Base-by-base conservation (phyloP, 305 asterid genomes). In the Rubia balearica region DNA sequence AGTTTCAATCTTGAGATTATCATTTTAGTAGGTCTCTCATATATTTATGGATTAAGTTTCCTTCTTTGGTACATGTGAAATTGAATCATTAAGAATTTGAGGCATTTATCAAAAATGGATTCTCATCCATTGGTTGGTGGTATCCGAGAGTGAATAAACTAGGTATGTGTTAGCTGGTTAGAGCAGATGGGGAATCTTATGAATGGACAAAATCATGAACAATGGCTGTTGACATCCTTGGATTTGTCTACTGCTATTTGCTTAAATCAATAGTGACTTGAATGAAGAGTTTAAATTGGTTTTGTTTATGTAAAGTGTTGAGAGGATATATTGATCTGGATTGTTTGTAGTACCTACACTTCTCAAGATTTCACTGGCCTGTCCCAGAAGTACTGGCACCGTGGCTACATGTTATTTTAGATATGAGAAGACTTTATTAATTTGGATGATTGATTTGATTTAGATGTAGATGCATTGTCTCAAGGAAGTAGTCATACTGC, bases 401-500 rank as follows among this genome's bases (percentile, higher is more conserved):
- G 33, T 19, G 1, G 30, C 30, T 56, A 56, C 13, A 21, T 10
- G 14, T 10, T 59, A 59, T 12, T 59, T 59, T 61, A 30, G n/a
- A 61, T 13, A 33, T 61, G 67, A 33, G 40, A 1, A 22, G 14
- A 21, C 7, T 57, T 22, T 24, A 60, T 60, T 60, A 27, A 60
- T 24, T 60, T 14, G 17, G 67, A 38, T 16, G 8, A 36, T 36
- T 16, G 19, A 36, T 36, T 8, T 63, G 10, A 40, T 27, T 10
- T 42, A 67, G 27, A 22, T 73, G 72, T 67, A 73, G 87, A 75
- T 76, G 83, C 83, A 27, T 70, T 87, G 70, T 78, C 91, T 80
- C 85, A 80, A 76, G 85, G 81, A 74, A 78, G 75, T 81, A 71
- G 87, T 73, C 81, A 78, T 36, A 74, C 81, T 61, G 69, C 88